Base-by-base conservation (phyloP, 768 basidiomycete species). In the Leccinum truebloodii region DNA sequence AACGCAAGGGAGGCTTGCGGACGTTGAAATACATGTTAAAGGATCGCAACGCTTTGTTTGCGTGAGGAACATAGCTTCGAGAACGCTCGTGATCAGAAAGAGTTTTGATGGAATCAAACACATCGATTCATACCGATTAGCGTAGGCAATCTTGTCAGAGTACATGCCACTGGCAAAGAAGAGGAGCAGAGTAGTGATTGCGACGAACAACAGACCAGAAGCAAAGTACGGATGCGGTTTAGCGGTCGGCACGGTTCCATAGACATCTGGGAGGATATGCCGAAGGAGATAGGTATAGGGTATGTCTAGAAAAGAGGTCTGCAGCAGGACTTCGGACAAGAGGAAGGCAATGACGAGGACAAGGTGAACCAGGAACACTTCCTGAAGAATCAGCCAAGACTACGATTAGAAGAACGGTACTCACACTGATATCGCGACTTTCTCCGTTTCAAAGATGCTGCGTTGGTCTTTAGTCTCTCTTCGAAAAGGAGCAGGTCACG, bases 161-260 rank as follows among this genome's bases (percentile, higher is more conserved):
- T 98, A 99, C 85, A 95, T 90, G 18, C 96, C 96, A 67, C 92
- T 95, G 9, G 94, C 94, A 72, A 97, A 98, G 81, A 98, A 97
- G 41, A 99, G 83, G 34, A 90, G 83, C 8, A 98, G 85, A 2
- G 95, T 95, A 14, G 94, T 95, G 57, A 94, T 86, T 20, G 89
- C 86, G 30, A 98, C 92, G 61, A 96, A 91, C 12, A 97, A 78
- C 39, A 94, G 75, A 1, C 90, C 93, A 37, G 85, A 88, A 22
- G 88, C 80, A 65, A 94, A 77, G 72, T 94, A 95, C 9, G 88
- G 86, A 65, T 89, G 88, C 2, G 88, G 76, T 18, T 75, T 74
- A 13, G 84, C 78, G 44, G 81, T 67, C 9, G 61, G 58, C 59
- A 79, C 50, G 63, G 72, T 14, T 64, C 68, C 73, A 65, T 84